Evolutionary conservation across 2,329 filamentous ascomycete species (phyloP), one percentile per base, ranked within the genome.

Genomic region (Fusarium foetens): DNA sequence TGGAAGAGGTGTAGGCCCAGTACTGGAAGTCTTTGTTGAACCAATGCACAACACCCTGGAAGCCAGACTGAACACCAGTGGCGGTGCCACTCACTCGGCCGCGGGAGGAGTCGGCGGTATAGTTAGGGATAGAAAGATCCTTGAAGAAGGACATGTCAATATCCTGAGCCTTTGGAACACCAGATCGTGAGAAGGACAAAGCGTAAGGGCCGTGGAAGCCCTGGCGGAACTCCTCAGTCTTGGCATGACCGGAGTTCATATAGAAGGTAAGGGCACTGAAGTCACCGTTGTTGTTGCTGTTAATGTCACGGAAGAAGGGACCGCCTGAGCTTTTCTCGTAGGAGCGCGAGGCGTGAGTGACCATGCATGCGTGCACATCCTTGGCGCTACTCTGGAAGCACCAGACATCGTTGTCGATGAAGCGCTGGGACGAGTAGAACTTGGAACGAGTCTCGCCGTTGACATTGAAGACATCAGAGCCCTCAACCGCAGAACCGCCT

Each of bases 371-470:
- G 71, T 90, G 88, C 41, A 88, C 84, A 31, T 80, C 74, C 53
- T 81, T 79, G 59, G 77, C 75, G 35, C 79, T 80, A 66, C 87
- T 86, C 65, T 85, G 86, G 41, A 90, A 87, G 79, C 90, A 92
- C 77, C 91, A 90, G 31, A 87, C 85, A 48, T 88, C 83, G 73
- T 91, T 90, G 77, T 93, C 91, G 76, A 93, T 92, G 80, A 91
- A 92, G n/a, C 90, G 86, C 69, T 91, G 84, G 65, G 88, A 90
- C 4, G 89, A 91, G 81, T 91, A 93, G 83, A 92, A 93, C 79
- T 93, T 93, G 80, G 87, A 90, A 42, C 90, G 86, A 0, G 90
- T 92, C 78, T 92, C 83, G 27, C 89, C 87, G 70, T 83, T 80
- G 48, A 92, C 88, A 13, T 89, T 66, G 75, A 87, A 92, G 63